Evolutionary conservation across 176 grass and related monocot species (phyloP), one percentile per base, ranked within the genome.

Genomic region (Puccinellia tenuiflora): DNA sequence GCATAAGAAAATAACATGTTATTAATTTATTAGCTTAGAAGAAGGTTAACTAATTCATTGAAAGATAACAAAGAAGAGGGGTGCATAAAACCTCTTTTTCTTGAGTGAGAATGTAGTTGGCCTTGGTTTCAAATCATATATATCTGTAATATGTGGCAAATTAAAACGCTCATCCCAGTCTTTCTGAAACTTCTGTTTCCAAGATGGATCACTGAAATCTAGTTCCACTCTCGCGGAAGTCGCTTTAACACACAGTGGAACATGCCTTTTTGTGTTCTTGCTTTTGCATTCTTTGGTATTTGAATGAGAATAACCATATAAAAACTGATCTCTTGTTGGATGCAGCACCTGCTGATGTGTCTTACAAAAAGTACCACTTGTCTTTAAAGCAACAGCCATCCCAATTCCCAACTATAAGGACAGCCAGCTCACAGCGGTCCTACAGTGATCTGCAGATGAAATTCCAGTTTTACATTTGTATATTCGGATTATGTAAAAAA

Each of bases 121-220:
- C 78, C 85, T 92, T 76, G 94, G 94, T 52, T 88, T 88, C 76
- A 97, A 55, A 85, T 94, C 92, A 82, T 94, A 89, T 83, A 92
- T 84, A 90, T 97, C 94, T 16, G 63, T 92, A 60, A 97, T 78
- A 89, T 86, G 84, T 74, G 94, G 92, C 74, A 97, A 87, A 85
- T 24, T 85, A 83, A 94, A 94, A 11, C 86, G 85, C 20, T 42
- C 78, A 30, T 94, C 88, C 92, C 92, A 97, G 55, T 97, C 94
- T 64, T 92, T 78, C 60, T 90, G 85, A 42, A 90, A 90, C 16
- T 86, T 81, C 77, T 92, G 80, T 83, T 92, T 94, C 94, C 94
- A 94, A 39, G 87, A 79, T 12, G 81, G 90, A 86, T 97, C 89
- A 33, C 71, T 89, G 72, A 90, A 92, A 75, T 94, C 77, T 45